Evolutionary conservation across 2,329 filamentous ascomycete genomes (phyloP), one percentile per base, ranked within the genome.

Genomic region (Capronia epimyces): DNA sequence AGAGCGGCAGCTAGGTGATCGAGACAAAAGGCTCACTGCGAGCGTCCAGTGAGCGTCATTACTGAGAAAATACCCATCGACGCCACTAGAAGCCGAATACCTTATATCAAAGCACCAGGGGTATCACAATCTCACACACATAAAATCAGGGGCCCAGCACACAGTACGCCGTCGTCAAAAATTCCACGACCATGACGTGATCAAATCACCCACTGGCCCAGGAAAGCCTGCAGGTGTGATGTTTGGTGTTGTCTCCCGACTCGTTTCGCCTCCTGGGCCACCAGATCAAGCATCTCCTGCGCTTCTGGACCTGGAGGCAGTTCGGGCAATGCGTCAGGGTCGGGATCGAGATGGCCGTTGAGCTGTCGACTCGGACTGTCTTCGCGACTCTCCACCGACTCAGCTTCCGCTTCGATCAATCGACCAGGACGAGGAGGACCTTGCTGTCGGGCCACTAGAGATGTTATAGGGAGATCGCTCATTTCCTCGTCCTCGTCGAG

Each of bases 1-100:
- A 68, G 73, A 56, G 69, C 68, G 36, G 67, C 70, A 10, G 42
- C 51, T 13, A 41, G 57, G 40, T 60, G 22, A 46, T 22, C 9
- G 20, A 32, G 22, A 18, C 18, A 18, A 37, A 16, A 12, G n/a
- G n/a, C n/a, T n/a, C n/a, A n/a, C n/a, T n/a, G n/a, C n/a, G n/a
- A n/a, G n/a, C n/a, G 36, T n/a, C 15, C 31, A 43, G 13, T 7
- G 12, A 37, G 18, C 34, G 16, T 37, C 15, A 8, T 37, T 37
- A 15, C 18, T 34, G 15, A 37, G 8, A 20, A 6, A 18, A 20
- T 20, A 18, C 7, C 15, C 16, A 18, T 15, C 9, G 21, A 40
- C 15, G 20, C 24, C 18, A 40, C 16, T 52, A 27, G 15, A 21
- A 20, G 24, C 21, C 13, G 18, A 13, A 22, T 20, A 49, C 27